Conservation (phyloP, 2,329 filamentous ascomycete species). For the Verticillium nubilum region DNA sequence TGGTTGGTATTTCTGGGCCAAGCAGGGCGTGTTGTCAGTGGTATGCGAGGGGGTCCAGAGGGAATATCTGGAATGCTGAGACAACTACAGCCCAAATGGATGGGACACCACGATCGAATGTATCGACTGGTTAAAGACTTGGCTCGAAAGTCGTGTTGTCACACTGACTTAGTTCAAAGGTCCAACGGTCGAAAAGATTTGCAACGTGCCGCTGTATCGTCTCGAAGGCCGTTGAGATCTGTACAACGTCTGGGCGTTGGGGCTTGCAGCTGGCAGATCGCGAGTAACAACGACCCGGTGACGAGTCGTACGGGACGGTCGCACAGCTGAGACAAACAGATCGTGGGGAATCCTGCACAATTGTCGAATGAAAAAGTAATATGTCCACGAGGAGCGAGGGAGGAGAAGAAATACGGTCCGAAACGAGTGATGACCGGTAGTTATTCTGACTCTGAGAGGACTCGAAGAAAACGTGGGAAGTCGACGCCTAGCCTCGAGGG, state of each 20-base stretch:
- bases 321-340: neutral
- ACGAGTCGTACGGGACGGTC: neutral
- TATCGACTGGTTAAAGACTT: neutral
- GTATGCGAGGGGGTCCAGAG: neutral
- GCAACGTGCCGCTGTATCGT: neutral
- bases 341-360: neutral
- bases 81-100: neutral
- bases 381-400: neutral
- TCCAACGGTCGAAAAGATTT: neutral
- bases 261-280: neutral
- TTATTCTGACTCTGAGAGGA: neutral
- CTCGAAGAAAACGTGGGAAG: neutral
- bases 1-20: neutral
- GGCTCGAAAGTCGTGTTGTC: neutral
- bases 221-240: neutral
- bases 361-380: neutral
- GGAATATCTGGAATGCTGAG: neutral
- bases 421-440: slow-evolving; percentile 1
- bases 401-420: neutral
- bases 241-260: neutral
- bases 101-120: neutral
- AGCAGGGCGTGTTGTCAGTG: neutral
- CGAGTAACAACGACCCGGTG: neutral
- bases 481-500: neutral
- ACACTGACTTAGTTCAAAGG: too few species aligned